phyloP scores from a whole-genome alignment of 2,329 filamentous ascomycete species.

The Aspergillus sp. region DNA sequence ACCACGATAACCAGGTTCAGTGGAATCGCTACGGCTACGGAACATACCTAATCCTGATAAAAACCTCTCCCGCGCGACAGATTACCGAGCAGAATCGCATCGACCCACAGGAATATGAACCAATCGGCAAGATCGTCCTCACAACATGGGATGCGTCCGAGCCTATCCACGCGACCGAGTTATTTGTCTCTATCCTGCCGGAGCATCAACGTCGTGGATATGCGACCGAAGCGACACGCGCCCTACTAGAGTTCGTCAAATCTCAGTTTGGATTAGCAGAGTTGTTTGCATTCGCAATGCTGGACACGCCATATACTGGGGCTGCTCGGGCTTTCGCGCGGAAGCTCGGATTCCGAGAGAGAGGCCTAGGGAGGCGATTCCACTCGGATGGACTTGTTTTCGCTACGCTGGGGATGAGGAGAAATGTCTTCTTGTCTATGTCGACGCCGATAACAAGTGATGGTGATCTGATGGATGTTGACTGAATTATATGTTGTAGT shows the following conservation, averaged over 20 bases:
- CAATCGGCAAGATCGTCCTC: not conserved
- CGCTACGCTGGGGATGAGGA: not conserved
- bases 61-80: too few species aligned
- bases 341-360: not conserved
- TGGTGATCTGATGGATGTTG: not conserved
- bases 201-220: too few species aligned
- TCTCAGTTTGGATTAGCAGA: too few species aligned
- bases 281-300: too few species aligned
- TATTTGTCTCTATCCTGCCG: not conserved
- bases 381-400: not conserved
- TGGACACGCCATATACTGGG: too few species aligned
- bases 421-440: not conserved
- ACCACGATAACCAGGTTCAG: not conserved
- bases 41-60: not conserved
- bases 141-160: not conserved
- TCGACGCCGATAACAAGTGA: not conserved
- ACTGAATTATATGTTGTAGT: not conserved
- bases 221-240: too few species aligned
- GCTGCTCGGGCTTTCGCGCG: not conserved
- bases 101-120: not conserved
- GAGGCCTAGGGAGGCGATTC: not conserved
- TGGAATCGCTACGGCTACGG: not conserved
- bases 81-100: not conserved
- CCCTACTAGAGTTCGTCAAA: too few species aligned
- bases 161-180: not conserved